These are phyloP conservation scores for Danielia reshetovae DNA, from an alignment of 805 yeast species.

Conservation along the genomic window DNA sequence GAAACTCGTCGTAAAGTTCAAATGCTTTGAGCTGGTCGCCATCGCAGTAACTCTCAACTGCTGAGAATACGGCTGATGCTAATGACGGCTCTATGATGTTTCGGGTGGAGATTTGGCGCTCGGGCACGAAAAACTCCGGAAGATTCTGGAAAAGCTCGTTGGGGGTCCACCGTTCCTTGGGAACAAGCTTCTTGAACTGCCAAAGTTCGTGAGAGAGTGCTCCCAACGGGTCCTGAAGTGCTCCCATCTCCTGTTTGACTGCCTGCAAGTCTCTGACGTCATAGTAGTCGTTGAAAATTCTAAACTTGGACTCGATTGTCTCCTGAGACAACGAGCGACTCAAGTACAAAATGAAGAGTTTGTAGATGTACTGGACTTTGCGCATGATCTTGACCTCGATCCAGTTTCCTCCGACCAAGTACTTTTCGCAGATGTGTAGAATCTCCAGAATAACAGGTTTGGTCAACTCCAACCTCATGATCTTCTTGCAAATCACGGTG, in stretches of 20 bases:
- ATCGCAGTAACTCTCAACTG: conserved; percentile 16
- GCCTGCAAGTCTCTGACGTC: conserved; percentile 14
- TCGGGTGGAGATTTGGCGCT: conserved; percentile 18
- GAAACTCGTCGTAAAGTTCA: conserved; percentile 29
- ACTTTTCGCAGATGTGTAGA: conserved; percentile 25
- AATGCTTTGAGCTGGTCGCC: conserved; percentile 20
- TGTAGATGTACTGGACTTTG: conserved; percentile 24
- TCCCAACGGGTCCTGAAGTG: conserved; percentile 10
- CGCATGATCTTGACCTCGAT: conserved; percentile 21
- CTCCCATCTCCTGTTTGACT: conserved; percentile 11
- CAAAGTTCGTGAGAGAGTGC: conserved; percentile 16
- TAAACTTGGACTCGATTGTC: conserved; percentile 14
- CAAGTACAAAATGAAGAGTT: conserved; percentile 20
- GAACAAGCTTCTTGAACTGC: conserved; percentile 10
- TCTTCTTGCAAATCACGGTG: conserved; percentile 10
- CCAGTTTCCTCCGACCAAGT: conserved; percentile 29
- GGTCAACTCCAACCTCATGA: conserved; percentile 1
- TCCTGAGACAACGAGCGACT: conserved; percentile 12
- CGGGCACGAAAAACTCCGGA: conserved; percentile 31
- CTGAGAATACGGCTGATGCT: conserved; percentile 15
- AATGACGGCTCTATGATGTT: conserved; percentile 21
- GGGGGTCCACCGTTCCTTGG: conserved; percentile 8
- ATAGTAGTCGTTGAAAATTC: conserved; percentile 25
- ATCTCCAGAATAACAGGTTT: conserved; percentile 11
- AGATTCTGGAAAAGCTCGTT: conserved; percentile 17